A percentile compares a stretch with the other conserved stretches of the same genome.
Evolutionary conservation across 805 yeast species (phyloP).

Genomic region (Wickerhamomyces mucosus): DNA sequence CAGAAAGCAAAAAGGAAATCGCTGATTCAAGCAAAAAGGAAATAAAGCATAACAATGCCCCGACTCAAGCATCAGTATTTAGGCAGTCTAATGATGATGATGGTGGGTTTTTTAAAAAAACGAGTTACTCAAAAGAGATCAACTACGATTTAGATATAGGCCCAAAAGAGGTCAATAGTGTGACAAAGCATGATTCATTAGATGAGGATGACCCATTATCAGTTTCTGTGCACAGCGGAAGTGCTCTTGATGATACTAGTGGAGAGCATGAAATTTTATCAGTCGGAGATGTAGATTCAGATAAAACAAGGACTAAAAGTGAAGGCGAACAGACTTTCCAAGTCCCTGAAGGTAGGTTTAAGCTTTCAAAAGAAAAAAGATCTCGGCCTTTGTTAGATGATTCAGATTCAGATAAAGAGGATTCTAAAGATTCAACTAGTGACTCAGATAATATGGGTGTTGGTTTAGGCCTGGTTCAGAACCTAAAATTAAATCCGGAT

Average conservation of each 20-base stretch:
- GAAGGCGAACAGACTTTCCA: constrained; percentile 7
- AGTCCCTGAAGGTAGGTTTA: constrained; percentile 18
- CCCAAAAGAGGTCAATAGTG: not conserved
- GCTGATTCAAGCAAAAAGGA: constrained; percentile 3
- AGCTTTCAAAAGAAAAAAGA: constrained; percentile 4
- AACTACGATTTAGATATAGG: not conserved
- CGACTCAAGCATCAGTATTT: constrained; percentile 10
- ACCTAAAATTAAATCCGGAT: constrained; percentile 10
- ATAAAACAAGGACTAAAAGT: constrained; percentile 4
- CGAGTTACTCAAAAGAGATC: not conserved
- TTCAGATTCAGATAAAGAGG: constrained; percentile 11
- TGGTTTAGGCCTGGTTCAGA: constrained; percentile 17
- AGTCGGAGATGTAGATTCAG: constrained; percentile 4
- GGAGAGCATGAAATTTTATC: no score
- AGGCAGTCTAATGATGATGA: constrained; percentile 3
- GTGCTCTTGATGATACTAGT: no score
- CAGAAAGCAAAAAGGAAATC: constrained; percentile 2
- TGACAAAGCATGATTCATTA: not conserved
- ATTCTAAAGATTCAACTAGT: constrained; percentile 13
- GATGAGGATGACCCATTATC: constrained; percentile 15
- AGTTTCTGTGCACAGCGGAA: no score
- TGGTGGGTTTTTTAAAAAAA: constrained; percentile 4
- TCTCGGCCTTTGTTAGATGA: constrained; percentile 1
- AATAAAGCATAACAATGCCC: constrained; percentile 12
- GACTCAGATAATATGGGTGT: constrained; percentile 19